Percentiles rank a stretch among this genome's conserved stretches.
These are phyloP conservation scores for Myochromella boudieri DNA, from an alignment of 768 basidiomycete species.

Conservation along the genomic window DNA sequence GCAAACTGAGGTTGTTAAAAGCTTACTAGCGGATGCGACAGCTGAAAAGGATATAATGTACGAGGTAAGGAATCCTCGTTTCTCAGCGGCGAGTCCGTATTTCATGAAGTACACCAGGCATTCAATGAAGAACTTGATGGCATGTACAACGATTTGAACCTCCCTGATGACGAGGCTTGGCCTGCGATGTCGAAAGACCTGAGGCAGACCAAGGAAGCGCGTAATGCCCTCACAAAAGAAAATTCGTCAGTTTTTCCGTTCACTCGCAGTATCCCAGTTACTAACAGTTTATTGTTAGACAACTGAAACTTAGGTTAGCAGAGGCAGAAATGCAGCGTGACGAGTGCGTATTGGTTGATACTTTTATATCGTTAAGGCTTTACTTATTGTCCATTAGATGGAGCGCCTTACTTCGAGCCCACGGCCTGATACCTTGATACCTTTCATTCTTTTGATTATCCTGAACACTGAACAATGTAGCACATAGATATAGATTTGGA, in stretches of 20 bases:
- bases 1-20: conserved; percentile 79
- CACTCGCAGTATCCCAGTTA: background rate
- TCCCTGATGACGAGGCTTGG: conserved; percentile 86
- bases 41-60: conserved; percentile 93
- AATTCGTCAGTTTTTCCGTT: conserved; percentile 61
- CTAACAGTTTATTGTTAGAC: conserved; percentile 36
- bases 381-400: conserved; percentile 46
- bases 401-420: conserved; percentile 56
- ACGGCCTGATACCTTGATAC: conserved; percentile 43
- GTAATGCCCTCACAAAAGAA: conserved; percentile 74
- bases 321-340: conserved; percentile 76
- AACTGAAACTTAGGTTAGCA: conserved; percentile 66
- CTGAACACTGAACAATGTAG: conserved; percentile 9
- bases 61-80: conserved; percentile 49
- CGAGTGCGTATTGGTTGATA: conserved; percentile 58
- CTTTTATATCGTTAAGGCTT: conserved; percentile 1
- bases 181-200: conserved; percentile 73
- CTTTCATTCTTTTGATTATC: conserved; percentile 1
- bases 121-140: conserved; percentile 93
- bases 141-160: conserved; percentile 83
- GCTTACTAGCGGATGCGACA: conserved; percentile 72
- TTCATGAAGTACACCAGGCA: conserved; percentile 47
- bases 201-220: conserved; percentile 67
- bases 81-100: background rate
- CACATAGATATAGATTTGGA: conserved; percentile 8